phyloP scores from a whole-genome alignment of 257 asterid species.

The Solanum medicagineum region DNA sequence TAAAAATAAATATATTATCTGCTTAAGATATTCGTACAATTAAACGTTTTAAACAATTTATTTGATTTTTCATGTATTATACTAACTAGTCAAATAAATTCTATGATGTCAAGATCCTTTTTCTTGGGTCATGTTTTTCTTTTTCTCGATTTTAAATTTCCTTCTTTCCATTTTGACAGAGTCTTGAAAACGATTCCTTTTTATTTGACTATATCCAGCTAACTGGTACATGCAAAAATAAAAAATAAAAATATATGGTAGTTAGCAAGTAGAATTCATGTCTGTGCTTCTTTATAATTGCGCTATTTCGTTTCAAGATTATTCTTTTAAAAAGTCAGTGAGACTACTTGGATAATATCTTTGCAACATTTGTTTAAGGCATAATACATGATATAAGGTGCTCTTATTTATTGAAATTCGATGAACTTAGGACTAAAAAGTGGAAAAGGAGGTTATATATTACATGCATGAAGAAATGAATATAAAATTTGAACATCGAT shows the following conservation, averaged over 20 bases:
- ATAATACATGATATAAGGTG: not conserved
- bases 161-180: not conserved
- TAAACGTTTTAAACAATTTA: not conserved
- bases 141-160: not conserved
- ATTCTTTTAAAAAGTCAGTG: not conserved
- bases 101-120: not conserved
- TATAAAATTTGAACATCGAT: not conserved
- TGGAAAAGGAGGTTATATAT: not conserved
- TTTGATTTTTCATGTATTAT: not conserved
- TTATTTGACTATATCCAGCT: not conserved
- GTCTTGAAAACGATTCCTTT: not conserved
- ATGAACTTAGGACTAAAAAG: not conserved
- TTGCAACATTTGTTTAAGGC: not conserved
- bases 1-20: not conserved
- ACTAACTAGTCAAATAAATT: not conserved
- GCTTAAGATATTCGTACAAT: not conserved
- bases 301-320: not conserved
- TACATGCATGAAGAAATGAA: not conserved
- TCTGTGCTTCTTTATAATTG: not conserved
- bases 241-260: too few relatives aligned
- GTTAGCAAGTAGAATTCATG: not conserved
- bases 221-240: too few relatives aligned
- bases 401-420: not conserved
- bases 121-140: not conserved
- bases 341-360: not conserved